Evolutionary conservation across 2,329 filamentous ascomycete species (phyloP).

Genomic region (Stromatinia cepivora): DNA sequence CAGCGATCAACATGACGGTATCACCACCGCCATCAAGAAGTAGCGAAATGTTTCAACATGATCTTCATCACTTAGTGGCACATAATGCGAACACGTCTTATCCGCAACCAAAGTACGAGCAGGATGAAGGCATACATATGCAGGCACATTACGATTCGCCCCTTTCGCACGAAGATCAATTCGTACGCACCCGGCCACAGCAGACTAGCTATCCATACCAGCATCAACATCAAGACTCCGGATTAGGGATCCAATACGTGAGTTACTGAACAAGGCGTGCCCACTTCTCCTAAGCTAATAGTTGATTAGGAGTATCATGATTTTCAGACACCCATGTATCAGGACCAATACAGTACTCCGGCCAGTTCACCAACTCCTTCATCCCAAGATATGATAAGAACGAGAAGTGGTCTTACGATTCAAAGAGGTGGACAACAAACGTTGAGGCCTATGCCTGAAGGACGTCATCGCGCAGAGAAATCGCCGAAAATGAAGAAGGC

Average conservation of each 20-base stretch:
- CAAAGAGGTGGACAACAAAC: conserved; percentile 32
- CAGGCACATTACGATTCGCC: conserved; percentile 38
- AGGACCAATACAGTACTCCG: conserved; percentile 51
- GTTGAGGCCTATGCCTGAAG: conserved; percentile 36
- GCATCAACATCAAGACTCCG: conserved; percentile 36
- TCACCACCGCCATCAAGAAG: conserved; percentile 46
- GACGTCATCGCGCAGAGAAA: conserved; percentile 32
- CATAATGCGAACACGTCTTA: conserved; percentile 45
- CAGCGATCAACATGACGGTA: conserved; percentile 30
- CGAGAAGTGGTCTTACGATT: conserved; percentile 37
- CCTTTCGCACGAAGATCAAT: conserved; percentile 29
- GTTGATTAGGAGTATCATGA: conserved; percentile 33
- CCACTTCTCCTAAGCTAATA: conserved; percentile 25
- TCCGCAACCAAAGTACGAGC: conserved; percentile 35
- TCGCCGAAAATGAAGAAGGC: conserved; percentile 42
- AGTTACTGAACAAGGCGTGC: conserved; percentile 14
- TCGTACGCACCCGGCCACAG: conserved; percentile 28
- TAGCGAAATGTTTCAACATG: conserved; percentile 45
- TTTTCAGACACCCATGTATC: conserved; percentile 29
- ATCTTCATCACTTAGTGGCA: conserved; percentile 48
- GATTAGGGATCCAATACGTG: conserved; percentile 37
- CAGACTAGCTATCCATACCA: conserved; percentile 35
- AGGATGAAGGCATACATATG: conserved; percentile 33
- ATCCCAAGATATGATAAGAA: conserved; percentile 35
- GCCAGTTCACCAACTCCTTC: conserved; percentile 53